These are phyloP conservation scores for Quercus berberidifolia DNA, from an alignment of 306 rosid genomes.

Conservation along the genomic window DNA sequence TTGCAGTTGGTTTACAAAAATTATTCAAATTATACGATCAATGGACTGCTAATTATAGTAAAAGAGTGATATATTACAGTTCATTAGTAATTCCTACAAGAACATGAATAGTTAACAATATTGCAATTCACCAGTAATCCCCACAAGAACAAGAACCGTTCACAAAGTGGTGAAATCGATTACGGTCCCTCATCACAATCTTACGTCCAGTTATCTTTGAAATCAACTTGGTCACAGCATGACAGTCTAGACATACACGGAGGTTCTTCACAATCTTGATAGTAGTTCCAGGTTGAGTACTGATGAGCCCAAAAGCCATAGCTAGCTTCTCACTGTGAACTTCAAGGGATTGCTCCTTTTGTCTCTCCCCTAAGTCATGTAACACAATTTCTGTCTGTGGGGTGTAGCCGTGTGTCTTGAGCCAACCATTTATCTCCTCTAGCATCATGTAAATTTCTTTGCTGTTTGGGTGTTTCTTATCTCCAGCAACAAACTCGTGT, in stretches of 20 bases:
- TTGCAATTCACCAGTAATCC: slow-evolving; percentile 63
- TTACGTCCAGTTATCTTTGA: slow-evolving; percentile 59
- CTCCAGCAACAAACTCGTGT: slow-evolving; percentile 82
- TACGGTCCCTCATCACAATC: slow-evolving; percentile 79
- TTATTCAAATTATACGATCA: neutral
- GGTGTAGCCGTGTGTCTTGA: slow-evolving; percentile 49
- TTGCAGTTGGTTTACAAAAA: neutral
- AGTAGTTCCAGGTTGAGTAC: slow-evolving; percentile 55
- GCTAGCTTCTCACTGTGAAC: slow-evolving; percentile 92
- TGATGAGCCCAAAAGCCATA: slow-evolving; percentile 76
- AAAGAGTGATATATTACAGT: neutral
- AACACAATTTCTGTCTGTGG: slow-evolving; percentile 62
- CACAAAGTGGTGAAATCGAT: slow-evolving; percentile 76
- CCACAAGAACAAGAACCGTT: slow-evolving; percentile 76
- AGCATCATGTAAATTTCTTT: slow-evolving; percentile 59
- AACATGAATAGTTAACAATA: too few relatives aligned
- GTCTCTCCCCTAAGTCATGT: slow-evolving; percentile 65
- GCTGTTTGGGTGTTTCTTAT: slow-evolving; percentile 59
- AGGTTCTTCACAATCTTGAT: slow-evolving; percentile 81
- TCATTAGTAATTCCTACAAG: neutral
- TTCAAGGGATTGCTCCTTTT: slow-evolving; percentile 63
- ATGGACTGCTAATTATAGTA: neutral
- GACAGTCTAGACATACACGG: slow-evolving; percentile 77
- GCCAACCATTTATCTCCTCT: slow-evolving; percentile 65
- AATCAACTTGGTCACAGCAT: slow-evolving; percentile 65